Conservation (phyloP, 75 land plant species). For the Larix kaempferi region DNA sequence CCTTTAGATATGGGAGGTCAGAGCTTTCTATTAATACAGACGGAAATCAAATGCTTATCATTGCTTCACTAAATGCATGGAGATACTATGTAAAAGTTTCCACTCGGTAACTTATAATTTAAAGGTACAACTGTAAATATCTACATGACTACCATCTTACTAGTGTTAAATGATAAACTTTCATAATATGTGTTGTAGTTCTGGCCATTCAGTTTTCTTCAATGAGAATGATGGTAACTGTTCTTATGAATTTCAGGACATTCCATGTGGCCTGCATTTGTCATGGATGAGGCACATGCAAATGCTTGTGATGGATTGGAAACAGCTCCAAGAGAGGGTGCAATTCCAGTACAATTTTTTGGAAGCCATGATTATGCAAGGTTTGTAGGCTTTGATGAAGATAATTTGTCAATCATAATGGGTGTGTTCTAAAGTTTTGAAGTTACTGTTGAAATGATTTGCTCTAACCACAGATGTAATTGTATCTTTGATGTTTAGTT, state of each 20-base stretch:
- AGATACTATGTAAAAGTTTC: neutral
- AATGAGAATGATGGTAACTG: neutral
- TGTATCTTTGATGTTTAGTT: constrained; percentile 2
- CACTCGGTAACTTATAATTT: neutral
- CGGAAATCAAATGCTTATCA: neutral
- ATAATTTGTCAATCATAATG: neutral
- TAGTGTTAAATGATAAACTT: neutral
- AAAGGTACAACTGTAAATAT: neutral
- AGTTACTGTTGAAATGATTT: neutral
- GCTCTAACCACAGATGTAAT: neutral
- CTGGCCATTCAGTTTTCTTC: neutral
- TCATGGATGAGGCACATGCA: constrained; percentile 73
- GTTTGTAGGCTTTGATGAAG: constrained; percentile 16
- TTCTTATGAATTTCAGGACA: constrained; percentile 54
- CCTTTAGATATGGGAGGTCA: neutral
- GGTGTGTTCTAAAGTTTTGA: neutral
- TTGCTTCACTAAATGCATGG: neutral
- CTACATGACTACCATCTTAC: neutral
- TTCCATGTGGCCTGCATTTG: constrained; percentile 97
- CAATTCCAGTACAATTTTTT: constrained; percentile 86
- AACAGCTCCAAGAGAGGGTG: constrained; percentile 28
- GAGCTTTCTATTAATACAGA: neutral
- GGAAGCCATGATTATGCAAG: constrained; percentile 97
- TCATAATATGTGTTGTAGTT: constrained; percentile 1
- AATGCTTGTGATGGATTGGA: constrained; percentile 49